phyloP scores from a whole-genome alignment of 805 yeast genomes.

The Metschnikowia anglica region DNA sequence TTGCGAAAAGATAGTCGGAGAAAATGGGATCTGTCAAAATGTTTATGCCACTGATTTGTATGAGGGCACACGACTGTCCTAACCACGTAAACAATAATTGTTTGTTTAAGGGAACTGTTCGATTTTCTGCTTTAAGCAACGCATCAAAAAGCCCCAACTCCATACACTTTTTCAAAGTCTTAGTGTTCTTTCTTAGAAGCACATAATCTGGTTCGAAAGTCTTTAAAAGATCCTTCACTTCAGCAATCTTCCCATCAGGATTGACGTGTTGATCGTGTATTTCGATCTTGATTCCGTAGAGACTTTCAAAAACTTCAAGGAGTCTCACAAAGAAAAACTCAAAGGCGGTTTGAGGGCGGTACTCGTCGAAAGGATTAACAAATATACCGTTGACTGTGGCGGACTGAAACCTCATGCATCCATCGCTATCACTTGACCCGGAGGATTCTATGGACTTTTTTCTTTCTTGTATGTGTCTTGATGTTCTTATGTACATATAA shows the following conservation, averaged over 20 bases:
- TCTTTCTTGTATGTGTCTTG: slow-evolving; percentile 46
- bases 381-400: slow-evolving; percentile 65
- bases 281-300: slow-evolving; percentile 39
- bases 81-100: slow-evolving; percentile 81
- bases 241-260: slow-evolving; percentile 37
- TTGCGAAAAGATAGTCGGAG: slow-evolving; percentile 58
- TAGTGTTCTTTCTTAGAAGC: slow-evolving; percentile 37
- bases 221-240: slow-evolving; percentile 58
- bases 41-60: slow-evolving; percentile 70
- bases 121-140: slow-evolving; percentile 12
- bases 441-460: slow-evolving; percentile 2
- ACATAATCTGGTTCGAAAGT: slow-evolving; percentile 56
- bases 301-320: slow-evolving; percentile 64
- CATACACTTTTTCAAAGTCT: slow-evolving; percentile 29
- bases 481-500: slow-evolving; percentile 56
- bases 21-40: slow-evolving; percentile 86
- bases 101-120: slow-evolving; percentile 19
- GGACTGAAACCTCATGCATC: slow-evolving; percentile 29
- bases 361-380: slow-evolving; percentile 89
- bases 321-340: slow-evolving; percentile 78
- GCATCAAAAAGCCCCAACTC: slow-evolving; percentile 20
- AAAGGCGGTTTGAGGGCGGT: slow-evolving; percentile 83
- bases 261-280: slow-evolving; percentile 34
- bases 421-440: background rate
- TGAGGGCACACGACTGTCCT: slow-evolving; percentile 84